Percentiles rank a stretch among this genome's conserved stretches.
Conservation (phyloP, 148 eudicot species). For the Polygonum maritimum region DNA sequence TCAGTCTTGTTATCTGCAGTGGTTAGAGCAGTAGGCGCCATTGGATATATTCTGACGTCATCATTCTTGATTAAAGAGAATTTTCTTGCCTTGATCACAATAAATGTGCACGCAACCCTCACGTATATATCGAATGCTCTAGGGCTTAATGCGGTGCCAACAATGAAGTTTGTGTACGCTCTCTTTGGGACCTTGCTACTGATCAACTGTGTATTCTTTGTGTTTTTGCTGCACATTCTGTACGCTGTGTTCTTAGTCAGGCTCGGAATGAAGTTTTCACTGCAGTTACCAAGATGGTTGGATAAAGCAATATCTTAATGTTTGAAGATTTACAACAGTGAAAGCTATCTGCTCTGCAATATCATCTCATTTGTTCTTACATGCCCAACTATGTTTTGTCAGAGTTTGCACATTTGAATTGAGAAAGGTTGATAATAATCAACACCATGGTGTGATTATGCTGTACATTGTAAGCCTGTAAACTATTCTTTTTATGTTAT, state of each 20-base stretch:
- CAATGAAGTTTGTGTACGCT: conserved; percentile 63
- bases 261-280: conserved; percentile 65
- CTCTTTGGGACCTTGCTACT: conserved; percentile 73
- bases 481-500: not conserved
- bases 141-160: conserved; percentile 59
- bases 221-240: conserved; percentile 74
- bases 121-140: conserved; percentile 48
- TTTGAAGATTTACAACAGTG: not conserved
- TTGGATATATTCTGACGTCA: conserved; percentile 64
- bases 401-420: too few relatives aligned
- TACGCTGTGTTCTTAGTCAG: conserved; percentile 67
- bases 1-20: conserved; percentile 62
- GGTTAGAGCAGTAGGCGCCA: conserved; percentile 78
- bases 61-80: conserved; percentile 89
- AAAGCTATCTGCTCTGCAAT: not conserved
- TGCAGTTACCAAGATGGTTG: conserved; percentile 68
- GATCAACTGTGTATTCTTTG: conserved; percentile 66
- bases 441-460: not conserved
- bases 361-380: not conserved
- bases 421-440: not conserved
- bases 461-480: not conserved
- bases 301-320: conserved; percentile 34
- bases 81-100: conserved; percentile 83
- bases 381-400: too few relatives aligned
- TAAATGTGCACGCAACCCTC: conserved; percentile 75